Evolutionary conservation across 2,329 filamentous ascomycete species (phyloP).

Genomic region (Fusarium chlamydosporum): DNA sequence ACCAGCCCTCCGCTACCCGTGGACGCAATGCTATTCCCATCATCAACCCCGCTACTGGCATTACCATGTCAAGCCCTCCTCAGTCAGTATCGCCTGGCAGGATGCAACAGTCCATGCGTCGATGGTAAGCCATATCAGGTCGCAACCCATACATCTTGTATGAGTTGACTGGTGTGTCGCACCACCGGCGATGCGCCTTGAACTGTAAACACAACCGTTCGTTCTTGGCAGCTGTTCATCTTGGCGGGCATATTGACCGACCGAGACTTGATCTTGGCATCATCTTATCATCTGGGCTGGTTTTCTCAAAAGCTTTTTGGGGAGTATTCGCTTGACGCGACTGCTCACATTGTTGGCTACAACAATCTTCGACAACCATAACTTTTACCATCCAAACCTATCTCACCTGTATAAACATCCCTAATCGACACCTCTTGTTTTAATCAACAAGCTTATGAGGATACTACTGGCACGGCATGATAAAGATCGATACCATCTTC

Average conservation of each 20-base stretch:
- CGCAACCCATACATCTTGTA: slow-evolving; percentile 52
- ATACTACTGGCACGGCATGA: slow-evolving; percentile 58
- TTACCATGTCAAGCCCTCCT: slow-evolving; percentile 89
- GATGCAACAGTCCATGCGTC: slow-evolving; percentile 69
- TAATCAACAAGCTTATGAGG: slow-evolving; percentile 54
- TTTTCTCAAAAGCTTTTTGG: slow-evolving; percentile 55
- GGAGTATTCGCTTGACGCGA: slow-evolving; percentile 49
- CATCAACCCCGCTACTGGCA: slow-evolving; percentile 93
- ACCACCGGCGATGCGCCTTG: slow-evolving; percentile 56
- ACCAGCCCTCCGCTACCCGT: slow-evolving; percentile 91
- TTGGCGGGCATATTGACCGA: slow-evolving; percentile 64
- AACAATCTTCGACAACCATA: slow-evolving; percentile 44
- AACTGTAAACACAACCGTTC: slow-evolving; percentile 57
- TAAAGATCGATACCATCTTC: slow-evolving; percentile 65
- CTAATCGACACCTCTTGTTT: slow-evolving; percentile 60
- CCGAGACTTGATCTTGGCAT: slow-evolving; percentile 58
- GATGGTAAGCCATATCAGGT: slow-evolving; percentile 63
- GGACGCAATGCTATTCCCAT: slow-evolving; percentile 97
- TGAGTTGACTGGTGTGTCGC: slow-evolving; percentile 55
- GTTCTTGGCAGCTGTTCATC: slow-evolving; percentile 62
- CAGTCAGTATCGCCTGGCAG: slow-evolving; percentile 75
- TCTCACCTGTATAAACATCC: slow-evolving; percentile 65
- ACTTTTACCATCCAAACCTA: slow-evolving; percentile 42
- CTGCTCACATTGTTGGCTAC: slow-evolving; percentile 52
- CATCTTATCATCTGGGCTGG: slow-evolving; percentile 58